Evolutionary conservation across 345 rosid species (phyloP), one percentile per base, ranked within the genome.

Genomic region (Salix purpurea): DNA sequence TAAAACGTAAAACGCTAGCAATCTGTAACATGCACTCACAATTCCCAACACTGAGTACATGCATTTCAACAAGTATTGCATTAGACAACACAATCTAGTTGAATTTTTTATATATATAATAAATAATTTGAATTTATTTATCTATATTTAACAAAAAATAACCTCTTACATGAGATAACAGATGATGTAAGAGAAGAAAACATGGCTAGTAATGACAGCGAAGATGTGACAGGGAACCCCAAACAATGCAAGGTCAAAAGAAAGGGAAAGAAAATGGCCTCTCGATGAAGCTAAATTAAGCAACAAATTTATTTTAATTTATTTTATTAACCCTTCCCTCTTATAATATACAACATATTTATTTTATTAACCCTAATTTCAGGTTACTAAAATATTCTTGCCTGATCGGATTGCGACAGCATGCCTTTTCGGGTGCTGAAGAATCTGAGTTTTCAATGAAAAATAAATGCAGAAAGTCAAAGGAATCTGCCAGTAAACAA

Each of bases 211-310:
- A 50, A 15, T n/a, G 68, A 66, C 48, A 60, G 52, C 19, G 40
- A 40, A 12, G n/a, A 75, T 24, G 69, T 37, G 61, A 85, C 39
- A 30, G 58, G 32, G 82, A 16, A 67, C 69, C 13, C 67, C 62
- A n/a, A 64, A 72, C 76, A 68, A 80, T 73, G 32, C 54, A 70
- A 50, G 64, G 79, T 66, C 77, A 74, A 18, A 26, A 69, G 16
- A 23, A 76, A 23, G 67, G 50, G 64, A 69, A 76, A 74, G 36
- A 32, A 52, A 78, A 73, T 73, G 77, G 48, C 86, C 77, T 78
- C 85, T 82, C 69, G 37, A 23, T 23, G 40, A 65, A 46, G 80
- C 44, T 83, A 80, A 21, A 62, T 19, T 50, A 76, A 12, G 23
- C 58, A 48, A 42, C 7, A 37, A 56, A 74, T 23, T 18, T 19